Evolutionary conservation across 345 rosid genomes (phyloP).

Genomic region (Dimocarpus longan): DNA sequence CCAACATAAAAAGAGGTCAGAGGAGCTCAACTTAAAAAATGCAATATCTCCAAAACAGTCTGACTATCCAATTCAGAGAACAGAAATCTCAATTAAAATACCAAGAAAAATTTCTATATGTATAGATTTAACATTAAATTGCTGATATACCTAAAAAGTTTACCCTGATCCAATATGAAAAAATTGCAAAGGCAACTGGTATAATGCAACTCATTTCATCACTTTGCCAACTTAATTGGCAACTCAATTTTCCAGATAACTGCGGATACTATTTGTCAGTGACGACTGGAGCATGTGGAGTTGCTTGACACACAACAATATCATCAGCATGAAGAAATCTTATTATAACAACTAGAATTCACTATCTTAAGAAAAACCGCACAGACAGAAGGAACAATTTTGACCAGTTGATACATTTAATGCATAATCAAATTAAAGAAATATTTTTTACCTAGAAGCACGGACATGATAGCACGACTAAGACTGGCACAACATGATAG

Average conservation of each 20-base stretch:
- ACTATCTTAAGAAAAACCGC: neutral
- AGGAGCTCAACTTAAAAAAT: slow-evolving; percentile 9
- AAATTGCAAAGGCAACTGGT: neutral
- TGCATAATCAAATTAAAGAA: neutral
- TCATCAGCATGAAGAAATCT: neutral
- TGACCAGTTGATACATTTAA: neutral
- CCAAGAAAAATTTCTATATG: neutral
- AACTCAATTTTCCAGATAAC: neutral
- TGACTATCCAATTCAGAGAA: slow-evolving; percentile 9
- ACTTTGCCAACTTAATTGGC: neutral
- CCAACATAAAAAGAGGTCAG: slow-evolving; percentile 15
- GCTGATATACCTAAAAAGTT: neutral
- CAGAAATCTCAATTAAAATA: neutral
- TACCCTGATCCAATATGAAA: neutral
- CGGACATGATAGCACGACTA: slow-evolving; percentile 9
- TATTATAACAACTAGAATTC: neutral
- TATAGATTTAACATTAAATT: neutral
- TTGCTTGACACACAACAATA: slow-evolving; percentile 2
- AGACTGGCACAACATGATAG: neutral
- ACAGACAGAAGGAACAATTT: neutral
- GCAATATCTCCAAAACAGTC: neutral
- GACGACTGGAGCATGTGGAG: neutral
- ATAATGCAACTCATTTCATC: neutral
- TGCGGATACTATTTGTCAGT: neutral
- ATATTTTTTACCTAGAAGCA: neutral